These are phyloP conservation scores for Coelastrella sp. DNA, from an alignment of 139 green algal genomes.

Conservation along the genomic window DNA sequence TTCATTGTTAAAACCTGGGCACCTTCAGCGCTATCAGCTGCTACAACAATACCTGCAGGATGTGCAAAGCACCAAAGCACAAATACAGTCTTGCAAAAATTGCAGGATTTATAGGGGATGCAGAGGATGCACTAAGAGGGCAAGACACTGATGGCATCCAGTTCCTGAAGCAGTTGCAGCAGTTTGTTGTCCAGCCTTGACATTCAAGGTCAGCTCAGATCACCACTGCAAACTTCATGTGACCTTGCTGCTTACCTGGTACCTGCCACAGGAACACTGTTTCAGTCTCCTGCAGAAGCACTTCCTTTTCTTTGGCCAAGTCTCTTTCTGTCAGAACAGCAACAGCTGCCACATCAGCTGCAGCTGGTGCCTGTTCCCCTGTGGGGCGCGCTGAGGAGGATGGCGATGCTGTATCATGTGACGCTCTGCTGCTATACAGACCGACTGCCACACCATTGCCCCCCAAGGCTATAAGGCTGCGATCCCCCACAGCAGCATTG, in stretches of 20 bases:
- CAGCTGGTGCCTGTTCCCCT: background rate
- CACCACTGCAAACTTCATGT: background rate
- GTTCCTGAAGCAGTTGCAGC: background rate
- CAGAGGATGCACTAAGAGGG: background rate
- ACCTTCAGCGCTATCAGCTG: slow-evolving; percentile 63
- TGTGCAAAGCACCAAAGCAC: background rate
- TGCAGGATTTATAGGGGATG: background rate
- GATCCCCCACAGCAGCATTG: background rate
- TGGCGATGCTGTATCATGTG: slow-evolving; percentile 1
- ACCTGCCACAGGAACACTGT: slow-evolving; percentile 65
- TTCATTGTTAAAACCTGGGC: slow-evolving; percentile 62
- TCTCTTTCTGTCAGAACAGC: background rate
- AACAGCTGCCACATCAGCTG: background rate
- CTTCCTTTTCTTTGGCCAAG: background rate
- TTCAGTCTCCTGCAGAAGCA: slow-evolving; percentile 64
- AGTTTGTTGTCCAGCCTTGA: too few species aligned
- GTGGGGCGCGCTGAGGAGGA: slow-evolving; percentile 10
- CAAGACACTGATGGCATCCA: background rate
- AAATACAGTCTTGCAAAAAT: background rate
- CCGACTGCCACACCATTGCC: background rate
- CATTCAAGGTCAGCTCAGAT: too few species aligned
- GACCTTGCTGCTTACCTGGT: slow-evolving; percentile 44
- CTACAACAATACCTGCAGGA: slow-evolving; percentile 60
- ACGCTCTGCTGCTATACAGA: background rate
- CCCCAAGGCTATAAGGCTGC: background rate